Evolutionary conservation across 805 yeast species (phyloP).

Genomic region (Wickerhamiella alocasiicola): DNA sequence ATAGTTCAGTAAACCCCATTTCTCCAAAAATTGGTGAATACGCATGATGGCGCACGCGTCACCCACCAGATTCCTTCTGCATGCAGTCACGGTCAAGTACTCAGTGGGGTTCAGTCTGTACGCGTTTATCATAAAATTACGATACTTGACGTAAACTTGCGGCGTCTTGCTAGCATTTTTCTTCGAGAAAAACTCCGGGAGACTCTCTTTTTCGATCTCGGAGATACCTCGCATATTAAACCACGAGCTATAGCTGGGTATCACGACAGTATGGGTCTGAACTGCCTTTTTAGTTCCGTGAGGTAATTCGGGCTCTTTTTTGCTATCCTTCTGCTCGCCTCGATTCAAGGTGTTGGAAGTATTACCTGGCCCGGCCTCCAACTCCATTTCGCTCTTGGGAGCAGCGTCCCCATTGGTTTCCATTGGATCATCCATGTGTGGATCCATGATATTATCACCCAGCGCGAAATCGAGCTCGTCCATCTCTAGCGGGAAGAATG

Average conservation of each 20-base stretch:
- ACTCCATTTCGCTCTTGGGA: conserved; percentile 13
- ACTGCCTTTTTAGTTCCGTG: conserved; percentile 18
- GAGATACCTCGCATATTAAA: conserved; percentile 61
- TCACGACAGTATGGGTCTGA: conserved; percentile 73
- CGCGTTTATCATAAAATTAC: conserved; percentile 81
- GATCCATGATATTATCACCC: conserved; percentile 1
- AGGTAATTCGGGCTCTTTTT: neutral
- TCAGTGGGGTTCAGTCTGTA: conserved; percentile 83
- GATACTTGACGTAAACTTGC: conserved; percentile 61
- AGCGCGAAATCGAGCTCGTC: conserved; percentile 8
- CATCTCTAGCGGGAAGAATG: conserved; percentile 1
- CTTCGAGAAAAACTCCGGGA: conserved; percentile 73
- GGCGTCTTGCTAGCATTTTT: conserved; percentile 64
- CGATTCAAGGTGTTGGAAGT: conserved; percentile 2
- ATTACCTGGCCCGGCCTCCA: conserved; percentile 14
- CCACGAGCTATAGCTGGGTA: conserved; percentile 86
- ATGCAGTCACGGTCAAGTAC: conserved; percentile 78
- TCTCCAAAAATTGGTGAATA: conserved; percentile 67
- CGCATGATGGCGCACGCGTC: conserved; percentile 84
- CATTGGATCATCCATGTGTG: neutral
- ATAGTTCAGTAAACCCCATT: conserved; percentile 90
- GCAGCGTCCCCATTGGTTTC: neutral
- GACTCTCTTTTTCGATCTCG: conserved; percentile 64
- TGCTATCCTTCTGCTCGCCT: neutral
- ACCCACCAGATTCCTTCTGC: conserved; percentile 79